A percentile compares a stretch with the other conserved stretches of the same genome.
These are phyloP conservation scores for Dysphania ambrosioides DNA, from an alignment of 148 eudicot species.

Conservation along the genomic window DNA sequence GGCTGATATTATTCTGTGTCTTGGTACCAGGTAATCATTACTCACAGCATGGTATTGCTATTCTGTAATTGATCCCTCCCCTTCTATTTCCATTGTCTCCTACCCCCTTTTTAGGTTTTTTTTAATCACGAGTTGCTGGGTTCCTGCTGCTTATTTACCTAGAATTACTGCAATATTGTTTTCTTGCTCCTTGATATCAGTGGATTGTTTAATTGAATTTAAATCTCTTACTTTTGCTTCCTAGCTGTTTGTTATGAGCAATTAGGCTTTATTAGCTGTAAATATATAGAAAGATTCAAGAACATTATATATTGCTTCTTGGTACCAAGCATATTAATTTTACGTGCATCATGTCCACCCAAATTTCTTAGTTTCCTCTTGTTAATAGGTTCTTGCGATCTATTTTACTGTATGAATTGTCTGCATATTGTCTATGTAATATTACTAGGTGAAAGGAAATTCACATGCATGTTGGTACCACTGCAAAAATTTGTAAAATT, in stretches of 20 bases:
- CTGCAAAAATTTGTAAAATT: not conserved
- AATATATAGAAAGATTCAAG: not conserved
- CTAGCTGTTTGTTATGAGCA: not conserved
- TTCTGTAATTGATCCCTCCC: not conserved
- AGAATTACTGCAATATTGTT: not conserved
- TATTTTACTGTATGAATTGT: no score
- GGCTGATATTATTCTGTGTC: slow-evolving; percentile 75
- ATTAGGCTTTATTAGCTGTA: not conserved
- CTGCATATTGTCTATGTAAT: no score
- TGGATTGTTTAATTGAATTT: no score
- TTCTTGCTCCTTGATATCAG: no score
- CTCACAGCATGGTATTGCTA: not conserved
- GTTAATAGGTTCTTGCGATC: no score
- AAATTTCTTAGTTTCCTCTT: no score
- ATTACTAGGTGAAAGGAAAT: not conserved
- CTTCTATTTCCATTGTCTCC: not conserved
- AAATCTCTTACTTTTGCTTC: not conserved
- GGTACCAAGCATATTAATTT: no score
- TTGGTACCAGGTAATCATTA: slow-evolving; percentile 64
- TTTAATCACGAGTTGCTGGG: not conserved
- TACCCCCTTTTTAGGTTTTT: not conserved
- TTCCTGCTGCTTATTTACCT: not conserved
- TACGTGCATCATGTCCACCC: no score
- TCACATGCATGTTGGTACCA: not conserved
- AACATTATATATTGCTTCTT: no score